These are phyloP conservation scores for Alternaria brassicicola DNA, from an alignment of 2,329 filamentous ascomycete species.

Conservation along the genomic window DNA sequence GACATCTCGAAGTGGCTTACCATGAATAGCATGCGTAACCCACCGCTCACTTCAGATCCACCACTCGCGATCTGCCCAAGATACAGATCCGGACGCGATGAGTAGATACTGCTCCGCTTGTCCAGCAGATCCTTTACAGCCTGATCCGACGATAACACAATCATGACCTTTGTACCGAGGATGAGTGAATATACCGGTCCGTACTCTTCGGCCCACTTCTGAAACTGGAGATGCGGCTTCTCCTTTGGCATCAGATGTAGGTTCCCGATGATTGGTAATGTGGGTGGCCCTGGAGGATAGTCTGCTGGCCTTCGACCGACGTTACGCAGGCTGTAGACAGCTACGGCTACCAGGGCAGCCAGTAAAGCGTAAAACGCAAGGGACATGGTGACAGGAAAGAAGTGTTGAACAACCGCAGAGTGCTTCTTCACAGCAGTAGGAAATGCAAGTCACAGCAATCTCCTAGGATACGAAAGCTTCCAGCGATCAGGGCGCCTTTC, in stretches of 20 bases:
- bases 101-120: constrained; percentile 58
- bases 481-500: not conserved
- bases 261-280: constrained; percentile 59
- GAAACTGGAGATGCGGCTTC: constrained; percentile 55
- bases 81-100: constrained; percentile 50
- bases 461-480: not conserved
- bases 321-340: constrained; percentile 12
- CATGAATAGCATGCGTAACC: constrained; percentile 21
- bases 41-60: constrained; percentile 6
- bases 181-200: constrained; percentile 60
- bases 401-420: too few relatives aligned
- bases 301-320: constrained; percentile 40
- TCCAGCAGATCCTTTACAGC: constrained; percentile 61
- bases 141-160: constrained; percentile 55
- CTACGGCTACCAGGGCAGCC: not conserved
- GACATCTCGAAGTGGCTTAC: not conserved
- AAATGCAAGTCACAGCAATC: not conserved
- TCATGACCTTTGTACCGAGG: constrained; percentile 55
- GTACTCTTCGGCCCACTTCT: constrained; percentile 61
- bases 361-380: not conserved
- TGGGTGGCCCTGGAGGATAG: constrained; percentile 59
- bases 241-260: constrained; percentile 56
- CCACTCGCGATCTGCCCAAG: constrained; percentile 19
- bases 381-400: constrained; percentile 3
- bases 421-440: not conserved